These are phyloP conservation scores for Bryoerythrophyllum caledonicum DNA, from an alignment of 225 moss, liverwort and hornwort species.

Conservation along the genomic window DNA sequence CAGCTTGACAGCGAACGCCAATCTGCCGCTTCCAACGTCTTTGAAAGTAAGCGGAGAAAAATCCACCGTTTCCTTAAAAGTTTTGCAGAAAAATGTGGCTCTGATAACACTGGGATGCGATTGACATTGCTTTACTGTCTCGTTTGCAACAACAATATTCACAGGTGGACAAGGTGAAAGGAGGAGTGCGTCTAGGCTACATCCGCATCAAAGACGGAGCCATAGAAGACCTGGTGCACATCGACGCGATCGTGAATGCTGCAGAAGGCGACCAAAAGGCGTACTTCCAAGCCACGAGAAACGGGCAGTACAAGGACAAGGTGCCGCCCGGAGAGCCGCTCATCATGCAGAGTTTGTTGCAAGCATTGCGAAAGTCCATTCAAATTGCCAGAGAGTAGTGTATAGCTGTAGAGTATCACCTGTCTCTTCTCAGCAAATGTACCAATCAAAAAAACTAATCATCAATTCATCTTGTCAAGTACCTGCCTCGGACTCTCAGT, in stretches of 20 bases:
- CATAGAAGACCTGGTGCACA: constrained; percentile 80
- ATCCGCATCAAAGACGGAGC: constrained; percentile 62
- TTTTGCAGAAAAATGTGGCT: not conserved
- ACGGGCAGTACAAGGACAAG: constrained; percentile 63
- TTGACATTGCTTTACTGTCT: not conserved
- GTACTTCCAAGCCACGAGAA: constrained; percentile 76
- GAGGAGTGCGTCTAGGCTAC: constrained; percentile 91
- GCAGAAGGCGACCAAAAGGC: constrained; percentile 58
- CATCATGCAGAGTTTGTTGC: constrained; percentile 94
- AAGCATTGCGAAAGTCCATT: constrained; percentile 71
- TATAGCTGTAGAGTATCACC: constrained; percentile 10
- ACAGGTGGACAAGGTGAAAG: constrained; percentile 91
- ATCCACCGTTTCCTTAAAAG: not conserved
- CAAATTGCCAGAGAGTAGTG: constrained; percentile 48
- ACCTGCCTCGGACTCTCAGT: too few species aligned
- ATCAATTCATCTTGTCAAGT: too few species aligned
- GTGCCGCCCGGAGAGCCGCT: constrained; percentile 84
- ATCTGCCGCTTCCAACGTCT: constrained; percentile 80
- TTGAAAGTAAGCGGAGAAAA: constrained; percentile 60
- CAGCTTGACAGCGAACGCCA: constrained; percentile 87
- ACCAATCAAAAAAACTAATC: not conserved
- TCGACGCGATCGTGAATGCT: constrained; percentile 67
- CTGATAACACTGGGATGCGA: not conserved
- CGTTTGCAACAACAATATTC: not conserved
- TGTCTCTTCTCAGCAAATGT: not conserved